Evolutionary conservation across 2,329 filamentous ascomycete genomes (phyloP), one percentile per base, ranked within the genome.

Genomic region (Emergomyces pasteurianus): DNA sequence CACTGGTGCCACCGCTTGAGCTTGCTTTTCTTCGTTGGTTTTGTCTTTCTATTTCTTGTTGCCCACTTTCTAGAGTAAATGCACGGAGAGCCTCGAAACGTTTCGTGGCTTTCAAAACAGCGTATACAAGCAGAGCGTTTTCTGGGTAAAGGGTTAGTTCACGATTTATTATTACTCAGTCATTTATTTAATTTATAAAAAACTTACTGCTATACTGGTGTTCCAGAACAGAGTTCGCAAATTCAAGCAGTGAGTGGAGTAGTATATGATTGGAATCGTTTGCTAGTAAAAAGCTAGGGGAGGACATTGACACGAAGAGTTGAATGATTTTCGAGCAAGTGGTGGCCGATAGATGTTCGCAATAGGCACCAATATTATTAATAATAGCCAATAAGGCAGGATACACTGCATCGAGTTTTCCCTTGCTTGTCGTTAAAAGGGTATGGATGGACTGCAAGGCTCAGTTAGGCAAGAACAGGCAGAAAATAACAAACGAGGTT

Each of bases 231-330:
- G 90, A 85, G 71, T 94, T 96, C 69, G 97, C 86, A 0, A 90
- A 92, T 70, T 96, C 90, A 10, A 99, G 79, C 31, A 97, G 76
- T 0, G 91, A 92, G 56, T 85, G 83, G 7, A 99, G 79, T 4
- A 97, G 82, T 38, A 80, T 78, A 70, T 97, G 89, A 66, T 99
- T 99, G 43, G 84, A 88, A 62, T 99, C 94, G 67, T 96, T 97
- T 8, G 90, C 90, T 21, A 97, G 79, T 10, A 99, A 78, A 71
- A 97, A 99, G 38, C 89, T 90, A 0, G 94, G 92, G 0, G 91
- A 89, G 9, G 92, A 95, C 89, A 97, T 95, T 40, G 89, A 94
- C 4, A 86, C 84, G 71, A 95, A 95, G 0, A 97, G 79, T 67
- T 96, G 91, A 66, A 97, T 80, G 36, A 97, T 77, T 71, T 91